A percentile compares a stretch with the other conserved stretches of the same genome.
phyloP scores from a whole-genome alignment of 2,329 filamentous ascomycete species.

The Alternaria ventricosa region DNA sequence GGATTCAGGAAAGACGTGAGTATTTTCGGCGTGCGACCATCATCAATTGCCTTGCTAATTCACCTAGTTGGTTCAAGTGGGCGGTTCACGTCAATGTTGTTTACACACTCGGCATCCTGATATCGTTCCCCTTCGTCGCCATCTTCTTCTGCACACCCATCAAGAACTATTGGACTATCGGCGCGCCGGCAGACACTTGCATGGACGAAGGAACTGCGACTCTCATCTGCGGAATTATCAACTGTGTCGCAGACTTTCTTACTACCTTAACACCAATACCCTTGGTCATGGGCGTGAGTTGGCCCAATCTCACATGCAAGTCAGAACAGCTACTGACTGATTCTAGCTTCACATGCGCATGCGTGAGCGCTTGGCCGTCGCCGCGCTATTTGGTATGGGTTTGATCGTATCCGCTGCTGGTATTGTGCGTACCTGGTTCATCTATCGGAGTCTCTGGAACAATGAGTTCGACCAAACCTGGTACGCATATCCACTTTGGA shows the following conservation, averaged over 20 bases:
- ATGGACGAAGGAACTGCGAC: slow-evolving; percentile 51
- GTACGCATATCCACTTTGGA: slow-evolving; percentile 56
- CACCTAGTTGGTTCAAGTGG: slow-evolving; percentile 45
- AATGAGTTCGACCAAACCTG: slow-evolving; percentile 54
- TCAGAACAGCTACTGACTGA: neutral
- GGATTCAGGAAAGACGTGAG: slow-evolving; percentile 43
- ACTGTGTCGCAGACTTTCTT: slow-evolving; percentile 51
- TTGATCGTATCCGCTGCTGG: slow-evolving; percentile 53
- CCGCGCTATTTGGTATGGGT: slow-evolving; percentile 50
- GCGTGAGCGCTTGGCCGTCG: slow-evolving; percentile 49
- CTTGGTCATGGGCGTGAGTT: slow-evolving; percentile 46
- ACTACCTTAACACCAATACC: slow-evolving; percentile 54
- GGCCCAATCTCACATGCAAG: neutral
- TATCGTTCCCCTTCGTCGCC: slow-evolving; percentile 44
- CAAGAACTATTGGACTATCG: slow-evolving; percentile 52
- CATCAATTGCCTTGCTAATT: neutral
- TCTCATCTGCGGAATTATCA: slow-evolving; percentile 52
- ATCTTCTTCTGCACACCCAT: slow-evolving; percentile 54
- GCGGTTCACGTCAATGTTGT: slow-evolving; percentile 48
- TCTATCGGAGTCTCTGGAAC: slow-evolving; percentile 50
- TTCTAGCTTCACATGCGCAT: slow-evolving; percentile 50
- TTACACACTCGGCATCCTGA: slow-evolving; percentile 47
- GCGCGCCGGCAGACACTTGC: slow-evolving; percentile 41
- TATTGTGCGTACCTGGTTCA: slow-evolving; percentile 53
- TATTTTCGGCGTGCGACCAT: neutral